Percentiles rank a stretch among this genome's conserved stretches.
phyloP scores from a whole-genome alignment of 169 alveolate species.

The Blepharisma undulans region DNA sequence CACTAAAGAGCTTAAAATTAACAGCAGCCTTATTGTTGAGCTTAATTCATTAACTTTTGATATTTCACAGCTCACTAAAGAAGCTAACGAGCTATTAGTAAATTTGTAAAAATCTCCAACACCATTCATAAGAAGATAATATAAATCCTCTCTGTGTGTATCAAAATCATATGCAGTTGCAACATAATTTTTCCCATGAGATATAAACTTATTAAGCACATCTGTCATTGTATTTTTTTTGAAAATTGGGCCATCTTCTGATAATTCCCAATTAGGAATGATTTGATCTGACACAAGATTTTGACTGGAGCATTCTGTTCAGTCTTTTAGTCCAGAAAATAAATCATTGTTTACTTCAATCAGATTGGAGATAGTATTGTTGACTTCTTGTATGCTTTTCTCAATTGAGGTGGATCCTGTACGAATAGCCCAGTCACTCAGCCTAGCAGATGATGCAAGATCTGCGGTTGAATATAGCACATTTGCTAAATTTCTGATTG shows the following conservation, averaged over 20 bases:
- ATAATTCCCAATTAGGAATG: not conserved
- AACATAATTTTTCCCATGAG: no score
- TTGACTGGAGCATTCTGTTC: not conserved
- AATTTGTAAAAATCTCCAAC: not conserved
- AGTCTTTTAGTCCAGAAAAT: not conserved
- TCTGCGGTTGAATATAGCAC: not conserved
- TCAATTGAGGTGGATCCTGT: no score
- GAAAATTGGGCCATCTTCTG: no score
- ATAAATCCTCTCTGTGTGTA: not conserved
- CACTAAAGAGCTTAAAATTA: not conserved
- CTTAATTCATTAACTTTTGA: not conserved
- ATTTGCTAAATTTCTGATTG: not conserved
- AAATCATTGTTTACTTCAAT: not conserved
- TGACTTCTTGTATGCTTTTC: no score
- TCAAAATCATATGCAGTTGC: not conserved
- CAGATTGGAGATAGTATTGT: not conserved
- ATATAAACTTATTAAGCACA: no score
- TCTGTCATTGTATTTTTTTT: no score
- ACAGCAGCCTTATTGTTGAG: no score
- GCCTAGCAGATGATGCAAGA: not conserved
- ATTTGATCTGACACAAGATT: not conserved
- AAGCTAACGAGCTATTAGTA: not conserved
- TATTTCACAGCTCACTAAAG: not conserved
- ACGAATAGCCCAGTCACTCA: not conserved
- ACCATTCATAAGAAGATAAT: not conserved